Conservation (phyloP, 2,329 filamentous ascomycete genomes). For the Akanthomyces dipterigenus region DNA sequence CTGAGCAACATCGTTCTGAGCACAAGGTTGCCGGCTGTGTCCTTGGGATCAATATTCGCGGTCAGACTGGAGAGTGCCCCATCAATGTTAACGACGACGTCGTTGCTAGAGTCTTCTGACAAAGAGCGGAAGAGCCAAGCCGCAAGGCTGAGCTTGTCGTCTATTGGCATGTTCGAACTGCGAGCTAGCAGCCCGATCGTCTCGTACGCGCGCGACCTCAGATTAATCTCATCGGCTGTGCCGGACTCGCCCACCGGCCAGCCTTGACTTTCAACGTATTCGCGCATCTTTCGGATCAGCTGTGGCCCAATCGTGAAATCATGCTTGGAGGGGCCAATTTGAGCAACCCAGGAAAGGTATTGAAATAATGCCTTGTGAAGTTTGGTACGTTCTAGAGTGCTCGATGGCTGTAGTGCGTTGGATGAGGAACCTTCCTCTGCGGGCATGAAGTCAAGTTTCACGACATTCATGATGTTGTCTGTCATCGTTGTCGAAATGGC, state of each 20-base stretch:
- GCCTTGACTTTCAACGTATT: constrained; percentile 72
- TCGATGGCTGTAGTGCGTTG: constrained; percentile 30
- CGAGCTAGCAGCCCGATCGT: constrained; percentile 77
- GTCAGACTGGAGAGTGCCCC: constrained; percentile 74
- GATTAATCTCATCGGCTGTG: constrained; percentile 52
- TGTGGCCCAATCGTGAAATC: constrained; percentile 61
- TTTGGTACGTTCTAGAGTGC: constrained; percentile 68
- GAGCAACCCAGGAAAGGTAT: constrained; percentile 81
- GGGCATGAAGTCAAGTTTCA: constrained; percentile 57
- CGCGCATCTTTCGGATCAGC: constrained; percentile 61
- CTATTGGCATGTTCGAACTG: constrained; percentile 50
- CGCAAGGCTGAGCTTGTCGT: constrained; percentile 48
- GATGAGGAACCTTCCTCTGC: constrained; percentile 6
- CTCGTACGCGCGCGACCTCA: constrained; percentile 81
- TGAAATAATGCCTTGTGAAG: constrained; percentile 76
- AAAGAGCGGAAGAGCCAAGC: constrained; percentile 79
- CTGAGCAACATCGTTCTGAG: constrained; percentile 54
- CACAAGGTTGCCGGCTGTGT: constrained; percentile 21
- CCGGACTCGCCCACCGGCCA: constrained; percentile 65
- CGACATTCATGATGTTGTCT: constrained; percentile 59
- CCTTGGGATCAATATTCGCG: constrained; percentile 33
- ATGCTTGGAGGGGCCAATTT: constrained; percentile 53
- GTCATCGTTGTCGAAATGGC: constrained; percentile 64
- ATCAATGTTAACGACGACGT: constrained; percentile 81
- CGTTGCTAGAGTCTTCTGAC: constrained; percentile 67